A percentile compares a stretch with the other conserved stretches of the same genome.
phyloP scores from a whole-genome alignment of 176 grass and related monocot genomes.

The Chloris gayana region DNA sequence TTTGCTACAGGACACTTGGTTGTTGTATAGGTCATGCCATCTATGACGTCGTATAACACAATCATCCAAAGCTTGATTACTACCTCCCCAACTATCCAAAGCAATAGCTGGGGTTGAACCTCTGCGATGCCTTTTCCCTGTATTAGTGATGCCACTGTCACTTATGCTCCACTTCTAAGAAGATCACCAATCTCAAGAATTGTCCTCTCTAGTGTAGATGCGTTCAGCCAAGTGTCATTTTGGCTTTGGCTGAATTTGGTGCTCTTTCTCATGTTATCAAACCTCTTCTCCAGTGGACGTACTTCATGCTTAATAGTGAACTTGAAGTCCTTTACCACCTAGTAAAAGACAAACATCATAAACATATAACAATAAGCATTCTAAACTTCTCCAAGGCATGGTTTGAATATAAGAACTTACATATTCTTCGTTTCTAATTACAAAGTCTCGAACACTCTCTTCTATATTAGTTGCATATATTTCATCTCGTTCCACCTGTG shows the following conservation, averaged over 20 bases:
- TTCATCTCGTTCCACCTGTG: conserved; percentile 55
- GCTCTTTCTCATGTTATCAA: conserved; percentile 67
- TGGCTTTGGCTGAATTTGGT: conserved; percentile 45
- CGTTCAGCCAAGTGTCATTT: conserved; percentile 67
- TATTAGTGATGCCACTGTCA: conserved; percentile 52
- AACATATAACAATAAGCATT: conserved; percentile 1
- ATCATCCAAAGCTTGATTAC: conserved; percentile 26
- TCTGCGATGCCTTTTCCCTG: conserved; percentile 46
- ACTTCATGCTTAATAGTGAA: conserved; percentile 82
- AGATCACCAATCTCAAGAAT: conserved; percentile 81
- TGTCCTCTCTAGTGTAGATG: conserved; percentile 33
- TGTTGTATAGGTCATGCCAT: too few relatives aligned
- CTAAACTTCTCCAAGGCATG: background rate
- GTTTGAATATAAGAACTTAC: conserved; percentile 45
- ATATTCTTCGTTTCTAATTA: conserved; percentile 76
- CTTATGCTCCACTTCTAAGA: conserved; percentile 60
- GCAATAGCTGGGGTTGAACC: conserved; percentile 20
- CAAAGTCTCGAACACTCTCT: conserved; percentile 72
- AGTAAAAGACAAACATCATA: background rate
- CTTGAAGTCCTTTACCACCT: conserved; percentile 93
- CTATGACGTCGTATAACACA: conserved; percentile 39
- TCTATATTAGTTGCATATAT: conserved; percentile 68
- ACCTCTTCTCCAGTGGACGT: conserved; percentile 69
- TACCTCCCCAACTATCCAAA: conserved; percentile 43
- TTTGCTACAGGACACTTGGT: too few relatives aligned